phyloP scores from a whole-genome alignment of 345 rosid species.

The Salix viminalis region DNA sequence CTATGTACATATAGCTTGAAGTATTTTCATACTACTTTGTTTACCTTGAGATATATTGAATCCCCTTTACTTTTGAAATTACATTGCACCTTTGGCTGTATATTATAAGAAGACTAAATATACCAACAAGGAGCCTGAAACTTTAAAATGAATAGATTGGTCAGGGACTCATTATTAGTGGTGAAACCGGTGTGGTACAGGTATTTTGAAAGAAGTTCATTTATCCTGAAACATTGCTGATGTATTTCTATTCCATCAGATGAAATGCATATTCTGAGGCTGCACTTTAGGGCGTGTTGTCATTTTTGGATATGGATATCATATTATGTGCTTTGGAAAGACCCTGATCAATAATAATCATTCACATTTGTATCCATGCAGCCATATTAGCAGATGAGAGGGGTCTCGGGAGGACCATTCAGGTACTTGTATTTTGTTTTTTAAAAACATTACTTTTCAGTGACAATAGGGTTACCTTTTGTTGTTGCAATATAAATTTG shows the following conservation, averaged over 20 bases:
- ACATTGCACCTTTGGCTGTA: background rate
- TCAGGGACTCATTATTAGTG: background rate
- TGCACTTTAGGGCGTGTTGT: background rate
- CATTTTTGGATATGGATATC: background rate
- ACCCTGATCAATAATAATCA: slow-evolving; percentile 12
- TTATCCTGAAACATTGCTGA: background rate
- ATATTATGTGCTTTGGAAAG: slow-evolving; percentile 7
- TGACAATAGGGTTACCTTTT: background rate
- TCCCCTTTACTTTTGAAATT: background rate
- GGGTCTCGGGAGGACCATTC: slow-evolving; percentile 99
- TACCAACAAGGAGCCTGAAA: background rate
- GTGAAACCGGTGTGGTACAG: background rate
- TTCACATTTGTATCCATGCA: slow-evolving; percentile 39
- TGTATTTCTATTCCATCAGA: background rate
- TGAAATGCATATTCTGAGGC: background rate
- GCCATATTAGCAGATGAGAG: slow-evolving; percentile 98
- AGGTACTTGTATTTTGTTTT: slow-evolving; percentile 44
- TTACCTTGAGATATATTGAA: background rate
- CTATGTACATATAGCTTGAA: background rate
- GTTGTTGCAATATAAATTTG: slow-evolving; percentile 12
- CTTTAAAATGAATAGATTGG: background rate
- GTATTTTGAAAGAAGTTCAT: background rate
- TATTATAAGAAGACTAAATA: background rate
- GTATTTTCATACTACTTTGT: background rate
- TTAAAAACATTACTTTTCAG: background rate